A percentile compares a stretch with the other conserved stretches of the same genome.
Evolutionary conservation across 805 yeast genomes (phyloP).

Genomic region (Brettanomyces sp.): DNA sequence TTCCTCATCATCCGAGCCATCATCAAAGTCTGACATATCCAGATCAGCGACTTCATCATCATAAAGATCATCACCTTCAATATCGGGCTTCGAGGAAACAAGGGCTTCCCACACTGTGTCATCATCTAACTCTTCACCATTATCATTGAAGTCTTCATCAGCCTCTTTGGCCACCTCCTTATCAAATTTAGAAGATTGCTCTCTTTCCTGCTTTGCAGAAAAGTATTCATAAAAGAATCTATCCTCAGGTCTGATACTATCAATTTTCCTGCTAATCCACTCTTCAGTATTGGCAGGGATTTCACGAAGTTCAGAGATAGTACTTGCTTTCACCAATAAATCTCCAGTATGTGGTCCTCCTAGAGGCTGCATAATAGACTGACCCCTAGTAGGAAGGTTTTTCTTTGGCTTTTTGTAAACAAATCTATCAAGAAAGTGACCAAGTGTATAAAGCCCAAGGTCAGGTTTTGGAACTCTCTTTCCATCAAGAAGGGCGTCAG

Average conservation of each 20-base stretch:
- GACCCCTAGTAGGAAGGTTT: slow-evolving; percentile 65
- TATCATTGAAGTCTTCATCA: slow-evolving; percentile 29
- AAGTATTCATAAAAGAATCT: slow-evolving; percentile 82
- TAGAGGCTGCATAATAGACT: slow-evolving; percentile 95
- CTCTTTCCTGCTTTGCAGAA: slow-evolving; percentile 44
- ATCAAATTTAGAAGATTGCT: slow-evolving; percentile 27
- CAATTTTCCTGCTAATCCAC: slow-evolving; percentile 62
- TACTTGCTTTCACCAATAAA: slow-evolving; percentile 40
- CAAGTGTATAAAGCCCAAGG: slow-evolving; percentile 74
- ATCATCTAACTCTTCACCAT: slow-evolving; percentile 35
- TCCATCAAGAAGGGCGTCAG: slow-evolving; percentile 42
- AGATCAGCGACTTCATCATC: slow-evolving; percentile 30
- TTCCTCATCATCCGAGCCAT: slow-evolving; percentile 24
- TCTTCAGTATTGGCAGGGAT: slow-evolving; percentile 77
- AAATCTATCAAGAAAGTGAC: slow-evolving; percentile 90
- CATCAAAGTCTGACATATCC: slow-evolving; percentile 29
- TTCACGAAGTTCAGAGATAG: slow-evolving; percentile 16
- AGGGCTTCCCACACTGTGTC: slow-evolving; percentile 59
- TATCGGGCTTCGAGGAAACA: slow-evolving; percentile 48
- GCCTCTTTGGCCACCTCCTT: slow-evolving; percentile 38
- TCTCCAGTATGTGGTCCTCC: slow-evolving; percentile 75
- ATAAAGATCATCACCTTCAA: slow-evolving; percentile 31
- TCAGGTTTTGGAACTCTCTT: slow-evolving; percentile 61
- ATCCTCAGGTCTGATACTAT: slow-evolving; percentile 77
- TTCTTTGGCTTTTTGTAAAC: slow-evolving; percentile 89